Conservation (phyloP, 2,329 filamentous ascomycete genomes). For the Ambrosiella cleistominuta region DNA sequence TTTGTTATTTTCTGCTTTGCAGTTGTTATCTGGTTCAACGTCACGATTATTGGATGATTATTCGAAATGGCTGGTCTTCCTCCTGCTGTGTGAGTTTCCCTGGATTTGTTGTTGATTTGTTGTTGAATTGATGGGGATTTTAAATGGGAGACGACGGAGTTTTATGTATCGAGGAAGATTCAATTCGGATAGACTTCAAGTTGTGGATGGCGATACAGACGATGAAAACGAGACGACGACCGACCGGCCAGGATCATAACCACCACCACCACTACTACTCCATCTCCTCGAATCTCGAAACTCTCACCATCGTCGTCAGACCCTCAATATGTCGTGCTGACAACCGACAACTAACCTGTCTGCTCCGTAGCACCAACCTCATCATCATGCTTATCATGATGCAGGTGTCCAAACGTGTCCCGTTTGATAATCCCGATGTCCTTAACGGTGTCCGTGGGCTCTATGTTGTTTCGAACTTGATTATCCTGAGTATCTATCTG, state of each 20-base stretch:
- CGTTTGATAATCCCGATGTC: constrained; percentile 64
- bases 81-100: constrained; percentile 14
- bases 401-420: constrained; percentile 91
- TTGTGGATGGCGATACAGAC: too few species aligned
- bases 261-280: neutral
- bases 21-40: neutral
- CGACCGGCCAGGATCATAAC: too few species aligned
- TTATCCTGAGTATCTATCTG: constrained; percentile 72
- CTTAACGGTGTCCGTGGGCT: constrained; percentile 38
- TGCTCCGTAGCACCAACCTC: constrained; percentile 58
- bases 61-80: constrained; percentile 14
- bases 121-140: neutral
- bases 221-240: too few species aligned
- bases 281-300: neutral
- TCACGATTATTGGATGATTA: neutral
- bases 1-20: neutral
- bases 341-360: neutral
- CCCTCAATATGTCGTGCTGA: neutral
- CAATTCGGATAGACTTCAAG: too few species aligned
- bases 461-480: constrained; percentile 48
- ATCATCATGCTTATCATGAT: constrained; percentile 94
- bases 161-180: too few species aligned
- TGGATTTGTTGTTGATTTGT: neutral
- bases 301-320: neutral
- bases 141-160: neutral